Evolutionary conservation across 2,329 filamentous ascomycete species (phyloP).

Genomic region (Claviceps fusiformis): DNA sequence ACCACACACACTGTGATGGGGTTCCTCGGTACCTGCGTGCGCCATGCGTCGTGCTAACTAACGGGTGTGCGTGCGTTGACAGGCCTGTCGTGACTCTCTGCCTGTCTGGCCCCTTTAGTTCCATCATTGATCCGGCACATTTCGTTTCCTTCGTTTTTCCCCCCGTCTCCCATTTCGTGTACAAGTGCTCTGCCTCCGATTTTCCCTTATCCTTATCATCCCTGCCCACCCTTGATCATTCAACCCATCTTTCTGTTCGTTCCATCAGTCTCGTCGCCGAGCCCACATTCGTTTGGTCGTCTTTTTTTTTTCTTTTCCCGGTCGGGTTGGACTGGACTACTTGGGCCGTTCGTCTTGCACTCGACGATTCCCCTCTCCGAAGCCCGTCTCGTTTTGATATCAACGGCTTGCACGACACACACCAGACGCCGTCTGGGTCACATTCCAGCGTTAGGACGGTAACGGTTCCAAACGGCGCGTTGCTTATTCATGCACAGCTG

Average conservation of each 20-base stretch:
- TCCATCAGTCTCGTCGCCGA: not conserved
- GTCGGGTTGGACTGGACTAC: not conserved
- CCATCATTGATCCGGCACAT: not conserved
- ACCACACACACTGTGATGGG: not conserved
- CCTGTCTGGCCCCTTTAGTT: not conserved
- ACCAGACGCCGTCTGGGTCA: not conserved
- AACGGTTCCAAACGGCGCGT: not conserved
- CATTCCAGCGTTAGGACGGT: constrained; percentile 1
- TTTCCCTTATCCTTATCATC: not conserved
- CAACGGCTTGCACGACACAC: not conserved
- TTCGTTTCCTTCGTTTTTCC: not conserved
- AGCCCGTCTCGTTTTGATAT: not conserved
- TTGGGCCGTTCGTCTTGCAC: not conserved
- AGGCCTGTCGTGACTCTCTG: not conserved
- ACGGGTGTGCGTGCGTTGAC: not conserved
- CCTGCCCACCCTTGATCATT: not conserved
- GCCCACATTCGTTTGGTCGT: not conserved
- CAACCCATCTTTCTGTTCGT: not conserved
- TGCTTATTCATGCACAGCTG: not conserved
- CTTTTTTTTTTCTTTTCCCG: not conserved
- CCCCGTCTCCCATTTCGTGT: not conserved
- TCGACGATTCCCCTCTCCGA: not conserved
- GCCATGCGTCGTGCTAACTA: not conserved
- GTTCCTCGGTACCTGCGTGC: constrained; percentile 2
- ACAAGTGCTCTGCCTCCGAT: not conserved